Evolutionary conservation across 495 filamentous ascomycete genomes (phyloP).

Genomic region (Hypomontagnella monticulosa): DNA sequence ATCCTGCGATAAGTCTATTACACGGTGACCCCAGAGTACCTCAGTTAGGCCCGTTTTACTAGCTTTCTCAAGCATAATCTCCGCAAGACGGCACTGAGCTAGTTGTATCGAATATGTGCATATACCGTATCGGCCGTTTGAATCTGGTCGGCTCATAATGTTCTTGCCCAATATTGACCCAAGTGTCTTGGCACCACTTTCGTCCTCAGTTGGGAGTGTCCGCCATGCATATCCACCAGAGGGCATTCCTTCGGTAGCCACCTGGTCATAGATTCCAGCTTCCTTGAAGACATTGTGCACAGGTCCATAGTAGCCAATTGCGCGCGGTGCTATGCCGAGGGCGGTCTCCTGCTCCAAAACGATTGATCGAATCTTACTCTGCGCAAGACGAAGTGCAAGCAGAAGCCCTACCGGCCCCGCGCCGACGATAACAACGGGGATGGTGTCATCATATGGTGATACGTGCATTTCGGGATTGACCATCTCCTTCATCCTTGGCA

Average conservation of each 20-base stretch:
- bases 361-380: conserved; percentile 8
- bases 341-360: conserved; percentile 12
- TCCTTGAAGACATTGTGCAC: conserved; percentile 23
- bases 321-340: conserved; percentile 8
- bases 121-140: conserved; percentile 5
- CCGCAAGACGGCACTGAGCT: conserved; percentile 19
- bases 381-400: conserved; percentile 17
- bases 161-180: conserved; percentile 11
- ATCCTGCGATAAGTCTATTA: conserved; percentile 12
- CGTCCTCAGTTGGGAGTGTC: conserved; percentile 17
- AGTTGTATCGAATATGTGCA: conserved; percentile 21
- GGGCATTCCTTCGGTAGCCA: conserved; percentile 15
- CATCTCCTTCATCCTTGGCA: not conserved
- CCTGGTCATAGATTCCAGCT: conserved; percentile 19
- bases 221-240: conserved; percentile 20
- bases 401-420: conserved; percentile 18
- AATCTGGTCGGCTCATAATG: conserved; percentile 10
- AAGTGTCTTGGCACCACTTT: conserved; percentile 4
- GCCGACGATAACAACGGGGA: conserved; percentile 15
- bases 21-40: conserved; percentile 19
- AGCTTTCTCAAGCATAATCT: conserved; percentile 16
- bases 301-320: conserved; percentile 21
- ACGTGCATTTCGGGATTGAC: not conserved
- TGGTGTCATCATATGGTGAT: not conserved
- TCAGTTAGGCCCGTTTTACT: conserved; percentile 7